Evolutionary conservation across 768 basidiomycete genomes (phyloP).

Genomic region (Mycena galopus): DNA sequence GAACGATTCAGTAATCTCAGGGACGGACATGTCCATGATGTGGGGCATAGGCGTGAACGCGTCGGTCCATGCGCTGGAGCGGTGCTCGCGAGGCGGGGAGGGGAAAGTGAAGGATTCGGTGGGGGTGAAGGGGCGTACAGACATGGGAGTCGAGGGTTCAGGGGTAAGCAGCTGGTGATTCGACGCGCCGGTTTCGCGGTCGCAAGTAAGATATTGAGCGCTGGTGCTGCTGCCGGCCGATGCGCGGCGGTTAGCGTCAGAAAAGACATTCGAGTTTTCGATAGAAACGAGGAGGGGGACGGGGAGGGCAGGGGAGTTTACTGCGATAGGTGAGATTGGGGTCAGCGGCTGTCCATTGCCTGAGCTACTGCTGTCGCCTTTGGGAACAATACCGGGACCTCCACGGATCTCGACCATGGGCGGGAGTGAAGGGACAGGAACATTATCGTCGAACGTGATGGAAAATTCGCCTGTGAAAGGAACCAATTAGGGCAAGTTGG

Average conservation of each 20-base stretch:
- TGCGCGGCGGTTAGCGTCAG: slow-evolving; percentile 27
- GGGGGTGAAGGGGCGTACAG: slow-evolving; percentile 75
- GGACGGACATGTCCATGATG: neutral
- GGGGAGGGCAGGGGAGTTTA: slow-evolving; percentile 33
- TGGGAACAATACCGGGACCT: slow-evolving; percentile 37
- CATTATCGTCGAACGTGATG: slow-evolving; percentile 33
- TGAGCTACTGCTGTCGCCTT: slow-evolving; percentile 31
- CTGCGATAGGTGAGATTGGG: slow-evolving; percentile 27
- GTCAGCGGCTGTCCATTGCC: slow-evolving; percentile 32
- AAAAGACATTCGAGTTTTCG: slow-evolving; percentile 41
- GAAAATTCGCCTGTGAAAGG: slow-evolving; percentile 32
- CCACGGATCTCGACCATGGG: slow-evolving; percentile 70
- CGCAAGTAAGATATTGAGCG: slow-evolving; percentile 53
- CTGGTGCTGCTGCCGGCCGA: slow-evolving; percentile 48
- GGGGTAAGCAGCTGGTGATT: slow-evolving; percentile 33
- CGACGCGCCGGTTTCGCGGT: slow-evolving; percentile 26
- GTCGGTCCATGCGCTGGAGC: slow-evolving; percentile 18
- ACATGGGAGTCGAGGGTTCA: slow-evolving; percentile 65
- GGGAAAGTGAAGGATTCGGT: slow-evolving; percentile 80
- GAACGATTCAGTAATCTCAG: slow-evolving; percentile 29
- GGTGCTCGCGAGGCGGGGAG: slow-evolving; percentile 60
- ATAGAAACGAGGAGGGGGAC: slow-evolving; percentile 50
- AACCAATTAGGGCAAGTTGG: slow-evolving; percentile 12
- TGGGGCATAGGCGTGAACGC: neutral
- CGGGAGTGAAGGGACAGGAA: slow-evolving; percentile 49